phyloP scores from a whole-genome alignment of 768 basidiomycete genomes.

The Boletus sp. region DNA sequence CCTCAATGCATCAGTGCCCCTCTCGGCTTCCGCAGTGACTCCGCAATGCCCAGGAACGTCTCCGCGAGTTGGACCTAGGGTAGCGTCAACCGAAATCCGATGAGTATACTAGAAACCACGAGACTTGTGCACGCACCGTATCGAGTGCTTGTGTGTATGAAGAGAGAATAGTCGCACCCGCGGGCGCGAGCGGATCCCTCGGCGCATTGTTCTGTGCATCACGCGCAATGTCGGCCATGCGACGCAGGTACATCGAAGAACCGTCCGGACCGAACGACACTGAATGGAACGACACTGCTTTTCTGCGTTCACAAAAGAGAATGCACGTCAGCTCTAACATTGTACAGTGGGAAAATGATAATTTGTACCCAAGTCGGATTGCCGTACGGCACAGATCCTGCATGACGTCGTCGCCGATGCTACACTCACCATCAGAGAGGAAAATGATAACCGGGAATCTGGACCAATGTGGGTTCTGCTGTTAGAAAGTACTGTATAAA shows the following conservation, averaged over 20 bases:
- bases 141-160: slow-evolving; percentile 51
- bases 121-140: slow-evolving; percentile 35
- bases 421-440: slow-evolving; percentile 48
- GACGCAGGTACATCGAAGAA: slow-evolving; percentile 31
- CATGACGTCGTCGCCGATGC: slow-evolving; percentile 35
- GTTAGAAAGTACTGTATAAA: background rate
- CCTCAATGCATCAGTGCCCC: slow-evolving; percentile 43
- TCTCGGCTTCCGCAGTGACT: slow-evolving; percentile 55
- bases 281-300: slow-evolving; percentile 55
- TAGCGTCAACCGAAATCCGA: background rate
- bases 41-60: slow-evolving; percentile 57
- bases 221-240: slow-evolving; percentile 53
- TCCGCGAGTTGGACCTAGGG: slow-evolving; percentile 51
- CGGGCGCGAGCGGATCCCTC: slow-evolving; percentile 37
- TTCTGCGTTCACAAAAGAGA: slow-evolving; percentile 31
- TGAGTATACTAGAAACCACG: too few species aligned
- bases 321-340: background rate
- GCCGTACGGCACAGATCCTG: slow-evolving; percentile 43
- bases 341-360: accelerated
- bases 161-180: slow-evolving; percentile 36
- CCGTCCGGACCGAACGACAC: slow-evolving; percentile 50
- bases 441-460: slow-evolving; percentile 39
- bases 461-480: background rate
- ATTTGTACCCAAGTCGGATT: slow-evolving; percentile 42
- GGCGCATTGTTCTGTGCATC: slow-evolving; percentile 47